phyloP scores from a whole-genome alignment of 1,139 yeast genomes.

The Meyerozyma guilliermondii region DNA sequence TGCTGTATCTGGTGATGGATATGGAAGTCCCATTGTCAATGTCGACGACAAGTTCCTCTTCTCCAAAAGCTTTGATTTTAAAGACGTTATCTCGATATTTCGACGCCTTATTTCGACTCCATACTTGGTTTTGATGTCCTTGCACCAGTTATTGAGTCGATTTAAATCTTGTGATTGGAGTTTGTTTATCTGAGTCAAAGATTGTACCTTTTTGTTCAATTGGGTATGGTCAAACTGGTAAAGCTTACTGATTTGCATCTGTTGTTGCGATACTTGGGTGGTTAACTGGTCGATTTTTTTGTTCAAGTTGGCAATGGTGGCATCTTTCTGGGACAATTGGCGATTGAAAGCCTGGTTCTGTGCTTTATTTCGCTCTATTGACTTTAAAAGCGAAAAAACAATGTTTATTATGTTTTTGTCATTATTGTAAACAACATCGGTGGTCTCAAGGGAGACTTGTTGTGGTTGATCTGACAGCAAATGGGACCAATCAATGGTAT shows the following conservation, averaged over 20 bases:
- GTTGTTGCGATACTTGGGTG: constrained; percentile 8
- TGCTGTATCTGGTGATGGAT: constrained; percentile 8
- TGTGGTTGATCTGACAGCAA: constrained; percentile 8
- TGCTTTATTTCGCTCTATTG: constrained; percentile 33
- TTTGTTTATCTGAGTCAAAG: constrained; percentile 21
- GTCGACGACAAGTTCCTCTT: constrained; percentile 30
- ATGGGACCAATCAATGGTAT: constrained; percentile 29
- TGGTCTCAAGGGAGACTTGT: constrained; percentile 10
- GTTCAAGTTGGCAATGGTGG: constrained; percentile 22
- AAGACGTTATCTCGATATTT: constrained; percentile 27
- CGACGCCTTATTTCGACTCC: constrained; percentile 40
- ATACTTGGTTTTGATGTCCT: constrained; percentile 31
- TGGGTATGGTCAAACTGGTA: constrained; percentile 9
- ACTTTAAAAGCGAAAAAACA: constrained; percentile 35
- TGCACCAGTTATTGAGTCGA: constrained; percentile 24
- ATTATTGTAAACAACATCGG: constrained; percentile 33
- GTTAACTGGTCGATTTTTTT: constrained; percentile 20
- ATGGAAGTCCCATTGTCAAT: constrained; percentile 22
- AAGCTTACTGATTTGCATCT: constrained; percentile 5
- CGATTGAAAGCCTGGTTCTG: constrained; percentile 32
- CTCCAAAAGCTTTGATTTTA: constrained; percentile 37
- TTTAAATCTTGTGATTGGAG: constrained; percentile 26
- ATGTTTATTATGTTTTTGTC: constrained; percentile 41
- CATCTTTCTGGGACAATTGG: constrained; percentile 26
- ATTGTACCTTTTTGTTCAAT: constrained; percentile 15